A percentile compares a stretch with the other conserved stretches of the same genome.
phyloP scores from a whole-genome alignment of 768 basidiomycete genomes.

The Clitopilus hobsonii region DNA sequence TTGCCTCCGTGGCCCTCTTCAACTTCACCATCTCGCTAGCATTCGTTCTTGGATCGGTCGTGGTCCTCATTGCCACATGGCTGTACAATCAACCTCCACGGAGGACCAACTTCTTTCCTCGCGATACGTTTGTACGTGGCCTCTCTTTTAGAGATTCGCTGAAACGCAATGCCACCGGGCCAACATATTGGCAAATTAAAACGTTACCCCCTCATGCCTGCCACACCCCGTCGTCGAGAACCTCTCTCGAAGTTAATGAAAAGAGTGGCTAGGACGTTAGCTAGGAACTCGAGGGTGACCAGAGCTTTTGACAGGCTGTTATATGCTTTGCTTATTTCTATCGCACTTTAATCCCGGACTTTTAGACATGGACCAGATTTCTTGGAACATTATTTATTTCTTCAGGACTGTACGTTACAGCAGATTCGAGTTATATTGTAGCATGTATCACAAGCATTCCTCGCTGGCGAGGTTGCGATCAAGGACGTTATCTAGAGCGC shows the following conservation, averaged over 20 bases:
- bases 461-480: too few relatives aligned
- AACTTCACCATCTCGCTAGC: slow-evolving; percentile 81
- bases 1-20: slow-evolving; percentile 88
- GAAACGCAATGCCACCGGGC: slow-evolving; percentile 1
- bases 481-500: too few relatives aligned
- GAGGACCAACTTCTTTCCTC: slow-evolving; percentile 17
- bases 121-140: slow-evolving; percentile 15
- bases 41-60: slow-evolving; percentile 77
- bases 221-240: background rate
- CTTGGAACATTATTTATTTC: too few relatives aligned
- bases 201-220: background rate
- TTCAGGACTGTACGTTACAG: too few relatives aligned
- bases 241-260: background rate
- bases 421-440: too few relatives aligned
- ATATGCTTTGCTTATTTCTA: too few relatives aligned
- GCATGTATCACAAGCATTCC: too few relatives aligned
- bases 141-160: slow-evolving; percentile 5
- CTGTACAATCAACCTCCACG: slow-evolving; percentile 75
- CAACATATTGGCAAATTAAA: background rate
- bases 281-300: too few relatives aligned
- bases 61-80: slow-evolving; percentile 88
- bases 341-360: too few relatives aligned
- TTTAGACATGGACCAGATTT: too few relatives aligned
- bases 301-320: too few relatives aligned
- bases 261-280: too few relatives aligned